Evolutionary conservation across 495 filamentous ascomycete species (phyloP).

Genomic region (Cairneyella variabilis): DNA sequence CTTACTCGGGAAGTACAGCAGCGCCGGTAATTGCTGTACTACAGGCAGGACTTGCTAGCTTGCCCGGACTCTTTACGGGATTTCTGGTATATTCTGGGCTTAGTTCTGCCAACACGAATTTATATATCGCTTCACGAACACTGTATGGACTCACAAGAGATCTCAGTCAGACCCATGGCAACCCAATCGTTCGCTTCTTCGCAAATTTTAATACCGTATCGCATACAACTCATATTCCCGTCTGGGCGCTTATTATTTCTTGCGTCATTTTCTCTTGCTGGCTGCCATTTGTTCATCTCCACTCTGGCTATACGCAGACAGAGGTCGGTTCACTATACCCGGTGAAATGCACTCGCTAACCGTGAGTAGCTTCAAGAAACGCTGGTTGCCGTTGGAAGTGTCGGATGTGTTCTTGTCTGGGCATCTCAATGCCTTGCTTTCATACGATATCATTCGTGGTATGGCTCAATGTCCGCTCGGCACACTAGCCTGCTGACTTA

Average conservation of each 20-base stretch:
- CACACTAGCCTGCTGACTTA: neutral
- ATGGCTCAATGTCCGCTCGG: neutral
- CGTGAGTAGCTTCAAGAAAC: constrained; percentile 32
- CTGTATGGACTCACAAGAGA: constrained; percentile 38
- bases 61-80: constrained; percentile 35
- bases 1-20: constrained; percentile 1
- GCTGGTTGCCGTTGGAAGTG: constrained; percentile 34
- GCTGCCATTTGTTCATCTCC: constrained; percentile 41
- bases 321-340: neutral
- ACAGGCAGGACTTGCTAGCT: constrained; percentile 25
- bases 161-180: constrained; percentile 25
- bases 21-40: constrained; percentile 20
- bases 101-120: constrained; percentile 37
- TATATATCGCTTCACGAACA: constrained; percentile 45
- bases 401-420: constrained; percentile 41
- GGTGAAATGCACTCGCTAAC: neutral
- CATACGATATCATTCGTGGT: constrained; percentile 32
- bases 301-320: constrained; percentile 7
- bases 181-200: constrained; percentile 6
- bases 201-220: constrained; percentile 10
- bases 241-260: constrained; percentile 36
- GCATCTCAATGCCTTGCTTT: constrained; percentile 41
- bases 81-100: constrained; percentile 41
- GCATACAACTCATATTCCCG: constrained; percentile 26
- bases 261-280: constrained; percentile 35